Conservation (phyloP, 805 yeast genomes). For the Torulaspora quercuum region DNA sequence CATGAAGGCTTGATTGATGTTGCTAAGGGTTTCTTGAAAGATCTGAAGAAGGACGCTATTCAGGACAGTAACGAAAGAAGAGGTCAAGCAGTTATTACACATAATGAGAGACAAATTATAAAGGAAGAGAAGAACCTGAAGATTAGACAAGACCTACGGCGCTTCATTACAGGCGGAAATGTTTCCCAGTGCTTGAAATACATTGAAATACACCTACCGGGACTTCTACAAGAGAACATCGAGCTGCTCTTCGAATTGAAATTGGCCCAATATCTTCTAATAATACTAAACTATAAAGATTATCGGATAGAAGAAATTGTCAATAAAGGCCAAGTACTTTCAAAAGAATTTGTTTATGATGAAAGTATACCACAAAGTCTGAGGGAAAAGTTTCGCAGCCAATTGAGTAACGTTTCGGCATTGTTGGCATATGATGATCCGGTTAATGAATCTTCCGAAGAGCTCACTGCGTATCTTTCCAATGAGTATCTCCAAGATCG, state of each 20-base stretch:
- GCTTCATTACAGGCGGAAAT: constrained; percentile 43
- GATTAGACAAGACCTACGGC: constrained; percentile 46
- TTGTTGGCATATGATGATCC: constrained; percentile 55
- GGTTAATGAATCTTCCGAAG: constrained; percentile 36
- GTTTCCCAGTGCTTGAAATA: constrained; percentile 43
- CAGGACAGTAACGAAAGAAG: constrained; percentile 18
- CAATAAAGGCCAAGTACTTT: constrained; percentile 26
- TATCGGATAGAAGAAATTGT: constrained; percentile 20
- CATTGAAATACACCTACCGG: constrained; percentile 33
- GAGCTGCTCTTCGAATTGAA: constrained; percentile 32
- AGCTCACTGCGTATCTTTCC: constrained; percentile 25
- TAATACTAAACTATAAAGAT: constrained; percentile 17
- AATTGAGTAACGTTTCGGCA: constrained; percentile 47
- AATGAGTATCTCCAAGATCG: constrained; percentile 32
- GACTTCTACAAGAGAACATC: constrained; percentile 22
- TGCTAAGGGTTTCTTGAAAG: constrained; percentile 49
- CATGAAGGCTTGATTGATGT: constrained; percentile 57
- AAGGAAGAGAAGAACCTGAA: constrained; percentile 38
- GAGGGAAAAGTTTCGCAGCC: constrained; percentile 36
- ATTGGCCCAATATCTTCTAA: constrained; percentile 27
- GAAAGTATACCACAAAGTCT: constrained; percentile 17
- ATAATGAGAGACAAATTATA: constrained; percentile 32
- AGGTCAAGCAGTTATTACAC: constrained; percentile 24
- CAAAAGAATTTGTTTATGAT: constrained; percentile 25
- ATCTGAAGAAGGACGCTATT: constrained; percentile 37